These are phyloP conservation scores for Exophiala spinifera DNA, from an alignment of 2,329 filamentous ascomycete species.

Conservation along the genomic window DNA sequence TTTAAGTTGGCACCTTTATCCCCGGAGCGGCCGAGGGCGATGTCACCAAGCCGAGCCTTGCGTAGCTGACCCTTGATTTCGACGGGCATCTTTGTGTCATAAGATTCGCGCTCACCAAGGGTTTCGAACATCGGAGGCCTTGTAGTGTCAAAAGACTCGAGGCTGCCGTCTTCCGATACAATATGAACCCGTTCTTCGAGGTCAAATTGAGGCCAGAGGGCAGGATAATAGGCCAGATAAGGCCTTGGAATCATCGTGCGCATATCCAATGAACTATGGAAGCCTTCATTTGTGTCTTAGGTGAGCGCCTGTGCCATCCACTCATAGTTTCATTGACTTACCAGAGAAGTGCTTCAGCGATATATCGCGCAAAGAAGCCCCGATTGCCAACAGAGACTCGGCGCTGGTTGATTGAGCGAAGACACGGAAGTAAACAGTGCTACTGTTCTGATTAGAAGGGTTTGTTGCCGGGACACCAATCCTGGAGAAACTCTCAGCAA, in stretches of 20 bases:
- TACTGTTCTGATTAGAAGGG: slow-evolving; percentile 38
- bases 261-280: slow-evolving; percentile 42
- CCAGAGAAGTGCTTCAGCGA: slow-evolving; percentile 41
- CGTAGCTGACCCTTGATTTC: slow-evolving; percentile 30
- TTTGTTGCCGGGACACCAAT: slow-evolving; percentile 32
- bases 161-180: too few relatives aligned
- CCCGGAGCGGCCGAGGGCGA: slow-evolving; percentile 39
- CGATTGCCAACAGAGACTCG: too few relatives aligned
- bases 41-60: slow-evolving; percentile 33
- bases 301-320: too few relatives aligned
- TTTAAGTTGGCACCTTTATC: slow-evolving; percentile 49
- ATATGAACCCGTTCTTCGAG: slow-evolving; percentile 12
- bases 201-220: slow-evolving; percentile 31
- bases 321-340: too few relatives aligned
- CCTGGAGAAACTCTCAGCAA: too few relatives aligned
- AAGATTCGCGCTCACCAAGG: too few relatives aligned
- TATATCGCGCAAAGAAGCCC: too few relatives aligned
- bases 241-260: slow-evolving; percentile 39
- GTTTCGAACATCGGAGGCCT: too few relatives aligned
- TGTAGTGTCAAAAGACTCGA: too few relatives aligned
- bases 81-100: neutral
- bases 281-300: slow-evolving; percentile 29
- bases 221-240: slow-evolving; percentile 43
- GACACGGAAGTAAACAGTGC: slow-evolving; percentile 46
- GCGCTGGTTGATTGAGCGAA: slow-evolving; percentile 39